These are phyloP conservation scores for Gymnopilus dilepis DNA, from an alignment of 768 basidiomycete species.

Conservation along the genomic window DNA sequence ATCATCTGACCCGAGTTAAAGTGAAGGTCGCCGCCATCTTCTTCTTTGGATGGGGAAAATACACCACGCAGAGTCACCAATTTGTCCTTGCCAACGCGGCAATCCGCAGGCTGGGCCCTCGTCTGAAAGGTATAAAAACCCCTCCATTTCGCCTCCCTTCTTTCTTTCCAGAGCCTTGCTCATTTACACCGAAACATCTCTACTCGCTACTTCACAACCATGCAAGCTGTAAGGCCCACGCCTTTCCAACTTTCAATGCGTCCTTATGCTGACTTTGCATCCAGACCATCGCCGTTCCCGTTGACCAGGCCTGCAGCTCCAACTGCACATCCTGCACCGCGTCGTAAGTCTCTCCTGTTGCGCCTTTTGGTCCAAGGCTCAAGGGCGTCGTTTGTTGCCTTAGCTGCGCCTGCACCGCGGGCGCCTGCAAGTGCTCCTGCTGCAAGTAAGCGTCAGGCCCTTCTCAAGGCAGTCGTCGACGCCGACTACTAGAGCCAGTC, in stretches of 20 bases:
- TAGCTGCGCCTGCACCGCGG: conserved; percentile 16
- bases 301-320: conserved; percentile 35
- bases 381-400: neutral
- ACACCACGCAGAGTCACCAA: neutral
- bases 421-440: conserved; percentile 9
- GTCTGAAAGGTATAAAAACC: conserved; percentile 2
- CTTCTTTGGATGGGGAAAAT: neutral
- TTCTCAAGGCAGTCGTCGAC: neutral
- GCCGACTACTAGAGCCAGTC: no score
- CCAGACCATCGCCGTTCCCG: conserved; percentile 24
- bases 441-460: conserved; percentile 9
- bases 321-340: conserved; percentile 30
- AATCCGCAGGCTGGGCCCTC: neutral
- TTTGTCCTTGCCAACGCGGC: neutral
- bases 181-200: neutral
- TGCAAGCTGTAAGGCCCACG: conserved; percentile 20
- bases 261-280: neutral
- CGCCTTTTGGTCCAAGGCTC: neutral
- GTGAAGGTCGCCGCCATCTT: conserved; percentile 1
- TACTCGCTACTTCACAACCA: neutral
- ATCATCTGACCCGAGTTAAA: conserved; percentile 4
- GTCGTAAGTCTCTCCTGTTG: conserved; percentile 21
- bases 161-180: neutral
- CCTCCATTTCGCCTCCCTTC: neutral
- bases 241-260: neutral